Conservation (phyloP, 306 rosid species). For the Ceratonia siliqua region DNA sequence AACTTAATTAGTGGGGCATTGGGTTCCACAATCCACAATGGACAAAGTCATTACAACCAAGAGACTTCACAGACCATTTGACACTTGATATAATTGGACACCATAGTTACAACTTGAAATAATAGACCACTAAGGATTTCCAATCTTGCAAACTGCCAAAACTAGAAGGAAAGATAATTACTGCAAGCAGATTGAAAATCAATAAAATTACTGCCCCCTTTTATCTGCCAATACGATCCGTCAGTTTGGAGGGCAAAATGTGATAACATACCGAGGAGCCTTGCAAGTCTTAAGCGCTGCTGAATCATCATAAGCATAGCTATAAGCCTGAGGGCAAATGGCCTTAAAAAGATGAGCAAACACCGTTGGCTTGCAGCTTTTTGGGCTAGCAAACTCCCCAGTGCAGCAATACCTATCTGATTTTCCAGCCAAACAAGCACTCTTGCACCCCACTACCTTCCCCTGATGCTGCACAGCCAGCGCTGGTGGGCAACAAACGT, state of each 20-base stretch:
- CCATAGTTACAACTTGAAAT: not conserved
- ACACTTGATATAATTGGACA: not conserved
- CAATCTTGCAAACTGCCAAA: not conserved
- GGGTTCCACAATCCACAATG: not conserved
- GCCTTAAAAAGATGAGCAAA: conserved; percentile 44
- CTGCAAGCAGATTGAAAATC: not conserved
- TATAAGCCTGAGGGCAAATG: conserved; percentile 46
- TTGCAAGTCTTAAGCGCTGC: conserved; percentile 44
- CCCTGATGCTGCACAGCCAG: conserved; percentile 50
- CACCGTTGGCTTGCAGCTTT: conserved; percentile 43
- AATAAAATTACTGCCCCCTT: not conserved
- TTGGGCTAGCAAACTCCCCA: conserved; percentile 45
- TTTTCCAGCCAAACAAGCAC: conserved; percentile 57
- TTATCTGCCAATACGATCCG: not conserved
- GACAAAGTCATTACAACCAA: not conserved
- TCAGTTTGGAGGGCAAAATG: conserved; percentile 48
- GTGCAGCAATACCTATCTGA: conserved; percentile 52
- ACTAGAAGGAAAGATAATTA: not conserved
- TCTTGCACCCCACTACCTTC: conserved; percentile 64
- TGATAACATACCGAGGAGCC: conserved; percentile 40
- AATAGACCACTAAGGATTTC: not conserved
- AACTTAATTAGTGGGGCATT: not conserved
- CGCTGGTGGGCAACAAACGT: conserved; percentile 54
- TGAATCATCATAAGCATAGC: conserved; percentile 48
- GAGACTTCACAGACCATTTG: not conserved